Evolutionary conservation across 371 early-diverging fungal species (phyloP), one percentile per base, ranked within the genome.

Genomic region (Apophysomyces ossiformis): DNA sequence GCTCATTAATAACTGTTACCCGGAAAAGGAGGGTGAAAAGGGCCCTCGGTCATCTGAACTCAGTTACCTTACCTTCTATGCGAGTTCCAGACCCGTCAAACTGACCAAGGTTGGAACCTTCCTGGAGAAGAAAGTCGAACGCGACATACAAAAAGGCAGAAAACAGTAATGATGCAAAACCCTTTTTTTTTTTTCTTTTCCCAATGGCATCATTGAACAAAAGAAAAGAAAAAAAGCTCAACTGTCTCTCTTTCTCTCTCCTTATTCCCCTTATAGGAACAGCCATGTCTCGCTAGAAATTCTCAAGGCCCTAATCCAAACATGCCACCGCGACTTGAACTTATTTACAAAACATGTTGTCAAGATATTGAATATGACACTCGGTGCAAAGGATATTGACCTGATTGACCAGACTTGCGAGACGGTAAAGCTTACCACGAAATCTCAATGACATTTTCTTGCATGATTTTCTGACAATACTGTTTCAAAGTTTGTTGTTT

Each of bases 1-100:
- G 57, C 89, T 96, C 50, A 87, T 96, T 75, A 93, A 93, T 75
- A 93, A 91, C 64, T 96, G 96, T 72, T 97, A 93, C 72, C 97
- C 97, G 26, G 87, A 87, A 32, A 86, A 87, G 66, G 85, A 94
- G 16, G 93, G 90, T 11, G 95, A 91, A 61, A 86, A 86, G n/a
- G 88, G 87, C 5, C 92, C 98, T 43, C 88, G 87, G 69, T 86
- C 92, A 43, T 90, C 89, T 61, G 93, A 93, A 70, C 89, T 96
- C 9, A 95, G 96, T 18, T 92, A 93, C 67, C 83, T 97, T 39
- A 85, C 92, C 37, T 96, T 92, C 79, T 97, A 97, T 75, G 92
- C 94, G 35, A 86, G 89, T 47, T 90, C 93, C 59, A 90, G 95
- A 72, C 97, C 97, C 5, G 93, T 91, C 45, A 97, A 97, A 75